Conservation (phyloP, 176 grass and related monocot genomes). For the Oryza nivara region DNA sequence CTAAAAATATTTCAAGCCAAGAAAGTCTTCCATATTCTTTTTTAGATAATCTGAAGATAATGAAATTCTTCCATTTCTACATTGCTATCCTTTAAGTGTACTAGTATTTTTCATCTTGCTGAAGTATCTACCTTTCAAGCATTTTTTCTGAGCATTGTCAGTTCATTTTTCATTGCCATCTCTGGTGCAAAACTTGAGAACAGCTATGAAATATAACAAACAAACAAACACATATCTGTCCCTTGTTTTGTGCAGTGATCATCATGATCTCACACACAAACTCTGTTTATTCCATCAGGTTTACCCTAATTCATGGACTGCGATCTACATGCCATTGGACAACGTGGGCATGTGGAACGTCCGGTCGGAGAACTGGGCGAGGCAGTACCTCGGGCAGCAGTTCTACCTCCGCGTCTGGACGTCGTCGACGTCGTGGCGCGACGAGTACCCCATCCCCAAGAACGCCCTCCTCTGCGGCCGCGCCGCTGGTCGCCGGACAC, state of each 20-base stretch:
- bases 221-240: background rate
- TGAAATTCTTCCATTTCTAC: background rate
- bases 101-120: background rate
- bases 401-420: slow-evolving; percentile 91
- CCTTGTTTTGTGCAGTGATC: slow-evolving; percentile 13
- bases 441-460: slow-evolving; percentile 83
- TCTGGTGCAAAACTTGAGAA: too few species aligned
- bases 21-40: background rate
- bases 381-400: slow-evolving; percentile 90
- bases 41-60: background rate
- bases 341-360: slow-evolving; percentile 97
- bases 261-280: background rate
- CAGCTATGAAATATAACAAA: background rate
- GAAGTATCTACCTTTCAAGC: background rate
- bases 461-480: slow-evolving; percentile 90
- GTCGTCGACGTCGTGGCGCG: slow-evolving; percentile 76
- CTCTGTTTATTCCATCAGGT: slow-evolving; percentile 58
- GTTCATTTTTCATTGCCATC: background rate
- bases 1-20: background rate
- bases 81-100: background rate
- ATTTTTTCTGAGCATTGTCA: background rate
- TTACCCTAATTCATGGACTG: slow-evolving; percentile 84
- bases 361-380: slow-evolving; percentile 77
- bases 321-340: slow-evolving; percentile 88
- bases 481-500: slow-evolving; percentile 65